phyloP scores from a whole-genome alignment of 306 rosid species.

The Sophora flavescens region DNA sequence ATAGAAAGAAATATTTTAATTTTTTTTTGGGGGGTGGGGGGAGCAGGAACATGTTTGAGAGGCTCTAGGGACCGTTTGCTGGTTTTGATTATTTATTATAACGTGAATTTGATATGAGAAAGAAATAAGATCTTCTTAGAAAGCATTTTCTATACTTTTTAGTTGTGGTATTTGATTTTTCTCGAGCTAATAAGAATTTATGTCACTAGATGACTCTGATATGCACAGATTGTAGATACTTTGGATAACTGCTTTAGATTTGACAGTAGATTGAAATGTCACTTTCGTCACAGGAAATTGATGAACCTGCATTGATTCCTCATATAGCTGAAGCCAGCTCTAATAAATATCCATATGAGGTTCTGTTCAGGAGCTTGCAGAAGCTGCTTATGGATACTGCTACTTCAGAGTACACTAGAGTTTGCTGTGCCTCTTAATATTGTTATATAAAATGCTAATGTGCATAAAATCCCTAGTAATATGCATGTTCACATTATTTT shows the following conservation, averaged over 20 bases:
- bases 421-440: constrained; percentile 43
- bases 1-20: not conserved
- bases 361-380: constrained; percentile 80
- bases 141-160: constrained; percentile 21
- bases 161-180: constrained; percentile 8
- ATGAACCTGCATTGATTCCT: constrained; percentile 79
- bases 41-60: no score
- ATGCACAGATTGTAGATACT: not conserved
- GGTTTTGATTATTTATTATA: constrained; percentile 23
- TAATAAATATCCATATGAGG: constrained; percentile 74
- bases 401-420: constrained; percentile 66
- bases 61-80: constrained; percentile 16
- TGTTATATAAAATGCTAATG: constrained; percentile 29
- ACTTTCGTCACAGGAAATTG: constrained; percentile 58
- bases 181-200: not conserved
- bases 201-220: constrained; percentile 3
- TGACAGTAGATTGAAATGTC: not conserved
- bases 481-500: constrained; percentile 1
- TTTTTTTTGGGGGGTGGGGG: no score
- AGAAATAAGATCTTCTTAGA: not conserved
- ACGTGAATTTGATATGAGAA: constrained; percentile 33
- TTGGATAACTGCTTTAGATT: not conserved
- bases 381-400: constrained; percentile 83
- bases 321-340: constrained; percentile 82
- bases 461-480: not conserved